phyloP scores from a whole-genome alignment of 2,329 filamentous ascomycete genomes.

The Dichotomopilus funicola region DNA sequence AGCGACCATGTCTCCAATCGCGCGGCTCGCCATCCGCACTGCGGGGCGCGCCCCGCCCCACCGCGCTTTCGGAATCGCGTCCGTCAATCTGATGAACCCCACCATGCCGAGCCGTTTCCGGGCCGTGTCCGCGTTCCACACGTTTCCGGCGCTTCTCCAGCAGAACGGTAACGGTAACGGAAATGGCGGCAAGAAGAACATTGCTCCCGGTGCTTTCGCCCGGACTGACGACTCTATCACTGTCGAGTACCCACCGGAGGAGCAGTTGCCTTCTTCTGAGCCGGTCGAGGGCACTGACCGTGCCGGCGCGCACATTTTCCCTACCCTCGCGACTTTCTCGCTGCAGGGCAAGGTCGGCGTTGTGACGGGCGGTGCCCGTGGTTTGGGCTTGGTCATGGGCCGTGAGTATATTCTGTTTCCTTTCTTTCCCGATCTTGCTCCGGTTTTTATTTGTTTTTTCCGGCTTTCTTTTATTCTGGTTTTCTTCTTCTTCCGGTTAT shows the following conservation, averaged over 20 bases:
- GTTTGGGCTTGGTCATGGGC: slow-evolving; percentile 85
- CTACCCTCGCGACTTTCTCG: slow-evolving; percentile 79
- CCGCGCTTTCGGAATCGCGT: background rate
- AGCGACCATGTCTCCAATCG: slow-evolving; percentile 3
- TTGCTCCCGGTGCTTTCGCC: slow-evolving; percentile 55
- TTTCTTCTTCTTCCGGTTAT: too few relatives aligned
- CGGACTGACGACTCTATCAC: slow-evolving; percentile 73
- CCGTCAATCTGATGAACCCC: background rate
- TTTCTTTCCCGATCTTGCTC: background rate
- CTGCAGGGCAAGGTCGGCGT: slow-evolving; percentile 77
- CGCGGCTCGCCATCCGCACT: background rate
- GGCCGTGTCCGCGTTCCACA: slow-evolving; percentile 6
- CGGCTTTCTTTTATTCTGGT: too few relatives aligned
- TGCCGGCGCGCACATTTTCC: slow-evolving; percentile 68
- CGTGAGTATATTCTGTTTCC: slow-evolving; percentile 29
- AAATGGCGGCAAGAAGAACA: background rate
- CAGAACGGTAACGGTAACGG: background rate
- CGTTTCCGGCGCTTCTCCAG: background rate
- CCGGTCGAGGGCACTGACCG: slow-evolving; percentile 66
- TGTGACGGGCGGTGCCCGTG: slow-evolving; percentile 85
- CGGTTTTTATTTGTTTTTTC: too few relatives aligned
- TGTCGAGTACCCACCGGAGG: slow-evolving; percentile 70
- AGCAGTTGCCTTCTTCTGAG: slow-evolving; percentile 62
- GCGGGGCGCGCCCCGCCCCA: background rate
- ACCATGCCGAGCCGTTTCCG: slow-evolving; percentile 1